A percentile compares a stretch with the other conserved stretches of the same genome.
phyloP scores from a whole-genome alignment of 352 stramenopile species.

The Thalassiosira livingstoniorum region DNA sequence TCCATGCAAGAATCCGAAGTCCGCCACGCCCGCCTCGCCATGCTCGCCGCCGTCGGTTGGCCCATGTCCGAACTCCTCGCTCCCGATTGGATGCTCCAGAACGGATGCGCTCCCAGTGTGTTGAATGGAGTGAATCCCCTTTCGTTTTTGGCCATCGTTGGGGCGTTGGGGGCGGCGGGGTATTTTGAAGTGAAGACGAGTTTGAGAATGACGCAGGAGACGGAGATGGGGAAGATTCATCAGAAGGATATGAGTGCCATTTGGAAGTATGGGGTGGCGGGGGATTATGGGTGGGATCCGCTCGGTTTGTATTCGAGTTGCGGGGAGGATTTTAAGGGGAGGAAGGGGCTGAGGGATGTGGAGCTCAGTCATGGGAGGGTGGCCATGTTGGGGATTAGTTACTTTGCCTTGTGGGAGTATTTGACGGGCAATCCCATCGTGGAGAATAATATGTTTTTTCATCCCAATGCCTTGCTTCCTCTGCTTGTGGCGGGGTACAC shows the following conservation, averaged over 20 bases:
- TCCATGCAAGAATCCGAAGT: constrained; percentile 82
- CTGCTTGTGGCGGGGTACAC: constrained; percentile 60
- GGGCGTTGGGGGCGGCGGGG: constrained; percentile 66
- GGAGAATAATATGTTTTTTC: constrained; percentile 82
- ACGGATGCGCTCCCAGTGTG: constrained; percentile 73
- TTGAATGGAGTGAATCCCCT: constrained; percentile 82
- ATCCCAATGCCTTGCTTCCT: constrained; percentile 74
- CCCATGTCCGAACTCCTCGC: constrained; percentile 76
- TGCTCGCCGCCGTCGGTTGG: constrained; percentile 83
- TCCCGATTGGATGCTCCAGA: constrained; percentile 73
- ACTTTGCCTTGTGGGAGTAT: constrained; percentile 74
- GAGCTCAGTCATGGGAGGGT: constrained; percentile 78
- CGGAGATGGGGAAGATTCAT: constrained; percentile 68
- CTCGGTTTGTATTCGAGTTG: constrained; percentile 74
- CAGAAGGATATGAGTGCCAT: constrained; percentile 76
- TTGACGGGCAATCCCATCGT: constrained; percentile 75
- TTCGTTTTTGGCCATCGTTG: constrained; percentile 62
- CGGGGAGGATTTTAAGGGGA: constrained; percentile 74
- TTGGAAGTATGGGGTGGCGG: constrained; percentile 81
- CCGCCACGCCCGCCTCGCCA: constrained; percentile 80
- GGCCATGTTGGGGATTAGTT: constrained; percentile 83
- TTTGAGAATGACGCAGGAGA: constrained; percentile 56
- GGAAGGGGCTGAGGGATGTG: constrained; percentile 76
- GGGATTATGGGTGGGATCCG: constrained; percentile 85
- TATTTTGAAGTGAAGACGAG: constrained; percentile 78